These are phyloP conservation scores for Dictyostelium firmibasis DNA, from an alignment of 78 protist species.

Conservation along the genomic window DNA sequence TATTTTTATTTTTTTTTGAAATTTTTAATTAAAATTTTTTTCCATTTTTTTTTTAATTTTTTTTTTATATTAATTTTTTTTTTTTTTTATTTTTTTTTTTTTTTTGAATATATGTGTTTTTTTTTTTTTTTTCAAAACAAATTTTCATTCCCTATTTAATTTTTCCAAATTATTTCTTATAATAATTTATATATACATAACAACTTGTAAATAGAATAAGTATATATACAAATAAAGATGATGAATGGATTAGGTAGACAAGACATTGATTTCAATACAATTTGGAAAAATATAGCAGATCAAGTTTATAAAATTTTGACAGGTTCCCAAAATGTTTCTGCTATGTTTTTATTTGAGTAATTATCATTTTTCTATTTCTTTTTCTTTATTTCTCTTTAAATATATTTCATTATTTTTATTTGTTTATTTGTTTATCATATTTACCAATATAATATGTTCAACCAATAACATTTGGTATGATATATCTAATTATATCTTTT, in stretches of 20 bases:
- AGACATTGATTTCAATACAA: slow-evolving; percentile 37
- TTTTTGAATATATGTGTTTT: not conserved
- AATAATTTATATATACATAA: too few relatives aligned
- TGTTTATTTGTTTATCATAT: too few relatives aligned
- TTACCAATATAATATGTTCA: too few relatives aligned
- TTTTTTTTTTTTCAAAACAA: too few relatives aligned
- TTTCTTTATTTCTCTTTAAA: too few relatives aligned
- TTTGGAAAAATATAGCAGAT: slow-evolving; percentile 7
- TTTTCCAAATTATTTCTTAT: not conserved
- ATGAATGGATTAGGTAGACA: slow-evolving; percentile 31
- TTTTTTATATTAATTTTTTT: not conserved
- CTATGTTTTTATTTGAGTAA: slow-evolving; percentile 36
- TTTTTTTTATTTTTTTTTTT: not conserved
- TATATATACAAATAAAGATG: not conserved
- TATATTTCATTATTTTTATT: too few relatives aligned
- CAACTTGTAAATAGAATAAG: not conserved
- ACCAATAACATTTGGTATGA: too few relatives aligned
- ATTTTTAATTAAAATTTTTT: not conserved
- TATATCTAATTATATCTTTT: too few relatives aligned
- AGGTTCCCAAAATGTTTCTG: not conserved
- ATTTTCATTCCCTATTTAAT: not conserved
- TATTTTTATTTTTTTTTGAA: not conserved
- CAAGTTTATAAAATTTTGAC: slow-evolving; percentile 21
- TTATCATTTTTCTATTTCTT: not conserved
- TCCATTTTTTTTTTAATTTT: not conserved